These are phyloP conservation scores for Catunica adiposa DNA, from an alignment of 2,329 filamentous ascomycete genomes.

Conservation along the genomic window DNA sequence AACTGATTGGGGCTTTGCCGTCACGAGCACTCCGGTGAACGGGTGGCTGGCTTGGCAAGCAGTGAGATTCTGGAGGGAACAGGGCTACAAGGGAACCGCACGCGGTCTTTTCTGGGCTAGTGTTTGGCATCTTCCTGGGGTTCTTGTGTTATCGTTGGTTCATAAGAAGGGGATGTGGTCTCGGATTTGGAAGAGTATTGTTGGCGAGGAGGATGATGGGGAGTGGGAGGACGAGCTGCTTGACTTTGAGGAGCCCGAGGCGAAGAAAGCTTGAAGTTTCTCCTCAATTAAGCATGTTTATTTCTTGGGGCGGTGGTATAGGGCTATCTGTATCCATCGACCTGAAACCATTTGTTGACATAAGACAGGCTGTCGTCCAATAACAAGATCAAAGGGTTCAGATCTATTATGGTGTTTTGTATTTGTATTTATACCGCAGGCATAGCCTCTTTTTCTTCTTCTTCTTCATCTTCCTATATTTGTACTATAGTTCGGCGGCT, in stretches of 20 bases:
- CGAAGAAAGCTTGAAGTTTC: not conserved
- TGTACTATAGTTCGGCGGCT: conserved; percentile 4
- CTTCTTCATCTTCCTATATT: too few relatives aligned
- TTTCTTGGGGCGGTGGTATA: not conserved
- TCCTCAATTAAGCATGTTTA: not conserved
- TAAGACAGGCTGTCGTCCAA: not conserved
- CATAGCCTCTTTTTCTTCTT: not conserved
- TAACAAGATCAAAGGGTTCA: not conserved
- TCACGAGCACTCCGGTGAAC: conserved; percentile 68
- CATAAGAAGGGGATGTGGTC: conserved; percentile 91
- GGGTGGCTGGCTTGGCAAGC: conserved; percentile 71
- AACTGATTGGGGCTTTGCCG: conserved; percentile 72
- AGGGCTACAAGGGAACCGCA: conserved; percentile 66
- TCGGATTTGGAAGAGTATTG: conserved; percentile 55
- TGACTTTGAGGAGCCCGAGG: conserved; percentile 16
- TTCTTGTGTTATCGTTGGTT: conserved; percentile 76
- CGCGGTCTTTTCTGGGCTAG: conserved; percentile 89
- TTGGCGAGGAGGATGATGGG: conserved; percentile 40
- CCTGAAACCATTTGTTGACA: not conserved
- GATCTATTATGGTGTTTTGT: not conserved
- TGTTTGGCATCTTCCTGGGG: conserved; percentile 83
- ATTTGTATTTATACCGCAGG: conserved; percentile 5
- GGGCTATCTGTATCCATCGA: not conserved
- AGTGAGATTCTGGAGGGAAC: conserved; percentile 59
- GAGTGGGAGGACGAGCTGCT: conserved; percentile 43